Conservation (phyloP, 2,329 filamentous ascomycete species). For the Xylaria multiplex region DNA sequence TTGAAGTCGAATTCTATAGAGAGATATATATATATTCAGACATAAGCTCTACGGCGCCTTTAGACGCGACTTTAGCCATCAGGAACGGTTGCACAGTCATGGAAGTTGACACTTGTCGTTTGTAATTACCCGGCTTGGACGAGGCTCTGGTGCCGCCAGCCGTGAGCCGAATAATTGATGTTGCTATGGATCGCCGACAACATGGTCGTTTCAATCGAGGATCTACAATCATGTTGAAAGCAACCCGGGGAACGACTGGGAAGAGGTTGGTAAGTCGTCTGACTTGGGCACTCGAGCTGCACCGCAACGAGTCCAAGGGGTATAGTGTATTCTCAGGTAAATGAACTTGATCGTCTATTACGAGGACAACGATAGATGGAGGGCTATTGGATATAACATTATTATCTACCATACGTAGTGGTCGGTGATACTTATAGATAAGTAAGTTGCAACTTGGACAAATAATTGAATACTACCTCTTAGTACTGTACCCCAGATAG, state of each 20-base stretch:
- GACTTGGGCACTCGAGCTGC: background rate
- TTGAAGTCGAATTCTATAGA: constrained; percentile 11
- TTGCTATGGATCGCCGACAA: constrained; percentile 19
- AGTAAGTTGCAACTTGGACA: no score
- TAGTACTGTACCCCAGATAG: no score
- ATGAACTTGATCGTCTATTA: background rate
- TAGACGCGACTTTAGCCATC: constrained; percentile 29
- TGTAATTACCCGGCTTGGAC: constrained; percentile 45
- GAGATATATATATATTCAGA: background rate
- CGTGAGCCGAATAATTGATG: constrained; percentile 41
- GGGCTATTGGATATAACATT: no score
- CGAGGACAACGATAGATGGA: background rate
- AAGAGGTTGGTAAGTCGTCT: background rate
- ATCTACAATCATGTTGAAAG: background rate
- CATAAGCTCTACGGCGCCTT: constrained; percentile 6
- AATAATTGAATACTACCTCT: background rate
- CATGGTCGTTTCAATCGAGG: constrained; percentile 12
- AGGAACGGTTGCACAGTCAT: background rate
- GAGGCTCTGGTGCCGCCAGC: constrained; percentile 39
- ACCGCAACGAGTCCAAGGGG: background rate
- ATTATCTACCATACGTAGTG: background rate
- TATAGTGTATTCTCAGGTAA: constrained; percentile 2
- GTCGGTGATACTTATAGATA: background rate
- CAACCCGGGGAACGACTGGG: background rate
- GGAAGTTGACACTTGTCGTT: constrained; percentile 48